These are phyloP conservation scores for Rhodamnia argentea DNA, from an alignment of 345 rosid species.

Conservation along the genomic window DNA sequence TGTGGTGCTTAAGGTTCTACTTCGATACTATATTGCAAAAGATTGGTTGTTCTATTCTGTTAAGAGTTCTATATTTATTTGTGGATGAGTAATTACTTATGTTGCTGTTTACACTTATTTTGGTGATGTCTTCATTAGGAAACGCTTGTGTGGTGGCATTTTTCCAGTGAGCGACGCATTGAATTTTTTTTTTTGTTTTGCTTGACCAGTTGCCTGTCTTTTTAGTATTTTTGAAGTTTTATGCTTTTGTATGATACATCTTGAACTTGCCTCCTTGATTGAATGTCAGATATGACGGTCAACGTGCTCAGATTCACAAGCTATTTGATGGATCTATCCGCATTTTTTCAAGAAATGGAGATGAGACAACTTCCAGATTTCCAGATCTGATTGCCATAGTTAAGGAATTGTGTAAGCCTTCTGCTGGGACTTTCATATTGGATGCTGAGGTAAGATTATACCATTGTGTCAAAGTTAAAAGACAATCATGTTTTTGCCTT, in stretches of 20 bases:
- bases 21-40: not conserved
- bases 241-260: not conserved
- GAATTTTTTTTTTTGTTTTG: not conserved
- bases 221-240: not conserved
- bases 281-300: constrained; percentile 75
- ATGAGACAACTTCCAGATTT: constrained; percentile 70
- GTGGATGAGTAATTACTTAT: not conserved
- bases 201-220: not conserved
- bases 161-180: not conserved
- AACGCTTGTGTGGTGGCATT: not conserved
- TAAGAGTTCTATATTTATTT: not conserved
- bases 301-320: constrained; percentile 86
- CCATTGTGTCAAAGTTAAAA: not conserved
- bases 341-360: constrained; percentile 83
- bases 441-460: constrained; percentile 69
- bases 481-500: not conserved
- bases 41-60: not conserved
- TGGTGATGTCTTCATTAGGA: not conserved
- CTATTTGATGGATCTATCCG: constrained; percentile 46
- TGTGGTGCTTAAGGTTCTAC: not conserved
- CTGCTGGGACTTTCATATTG: constrained; percentile 54
- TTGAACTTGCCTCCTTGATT: not conserved
- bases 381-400: constrained; percentile 63
- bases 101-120: not conserved
- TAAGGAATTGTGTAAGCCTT: constrained; percentile 44